Evolutionary conservation across 306 rosid species (phyloP).

Genomic region (Heteromeles arbutifolia): DNA sequence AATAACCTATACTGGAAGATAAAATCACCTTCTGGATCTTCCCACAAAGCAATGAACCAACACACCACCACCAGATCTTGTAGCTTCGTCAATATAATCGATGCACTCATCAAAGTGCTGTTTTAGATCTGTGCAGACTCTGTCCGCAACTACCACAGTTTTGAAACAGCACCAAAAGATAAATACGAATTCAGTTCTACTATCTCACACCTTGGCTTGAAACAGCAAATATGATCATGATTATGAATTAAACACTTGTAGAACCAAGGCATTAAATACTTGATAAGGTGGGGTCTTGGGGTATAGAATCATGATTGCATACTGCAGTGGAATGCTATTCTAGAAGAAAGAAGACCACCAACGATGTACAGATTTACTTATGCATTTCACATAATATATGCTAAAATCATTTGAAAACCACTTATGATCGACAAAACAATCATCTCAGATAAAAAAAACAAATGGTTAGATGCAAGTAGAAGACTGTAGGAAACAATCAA

Average conservation of each 20-base stretch:
- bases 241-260: not conserved
- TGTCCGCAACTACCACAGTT: conserved; percentile 64
- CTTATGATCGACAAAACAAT: not conserved
- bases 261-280: conserved; percentile 6
- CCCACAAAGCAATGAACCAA: conserved; percentile 84
- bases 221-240: conserved; percentile 1
- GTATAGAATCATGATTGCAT: not conserved
- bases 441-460: not conserved
- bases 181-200: conserved; percentile 18
- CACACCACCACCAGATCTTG: conserved; percentile 57
- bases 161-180: conserved; percentile 27
- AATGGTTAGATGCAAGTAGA: not conserved
- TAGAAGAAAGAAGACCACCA: not conserved
- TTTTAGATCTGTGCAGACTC: conserved; percentile 33
- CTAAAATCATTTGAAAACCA: not conserved
- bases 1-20: conserved; percentile 11
- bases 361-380: not conserved
- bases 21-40: conserved; percentile 75
- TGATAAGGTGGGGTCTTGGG: conserved; percentile 2
- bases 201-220: conserved; percentile 14
- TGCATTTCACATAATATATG: not conserved
- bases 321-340: not conserved
- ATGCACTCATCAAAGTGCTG: conserved; percentile 68
- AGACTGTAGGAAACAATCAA: not conserved
- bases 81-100: conserved; percentile 64